Evolutionary conservation across 257 asterid genomes (phyloP).

Genomic region (Ballota nigra): DNA sequence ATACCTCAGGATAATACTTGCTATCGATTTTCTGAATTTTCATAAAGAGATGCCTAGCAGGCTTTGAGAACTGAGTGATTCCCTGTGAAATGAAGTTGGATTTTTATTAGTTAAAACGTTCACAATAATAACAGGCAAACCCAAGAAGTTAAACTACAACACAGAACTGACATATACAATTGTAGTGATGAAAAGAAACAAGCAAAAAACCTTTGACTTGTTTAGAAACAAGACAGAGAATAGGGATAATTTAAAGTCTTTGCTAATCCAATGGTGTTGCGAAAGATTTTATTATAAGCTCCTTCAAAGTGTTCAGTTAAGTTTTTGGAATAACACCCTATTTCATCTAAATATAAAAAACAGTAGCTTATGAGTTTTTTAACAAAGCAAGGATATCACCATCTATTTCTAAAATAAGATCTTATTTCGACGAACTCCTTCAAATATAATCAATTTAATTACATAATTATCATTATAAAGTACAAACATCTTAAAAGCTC

Average conservation of each 20-base stretch:
- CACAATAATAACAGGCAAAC: no score
- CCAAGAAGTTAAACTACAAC: no score
- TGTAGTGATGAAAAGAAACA: neutral
- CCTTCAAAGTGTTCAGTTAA: no score
- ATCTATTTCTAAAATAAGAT: neutral
- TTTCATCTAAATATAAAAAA: neutral
- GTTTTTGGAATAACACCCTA: no score
- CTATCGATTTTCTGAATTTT: conserved; percentile 77
- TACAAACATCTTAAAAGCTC: neutral
- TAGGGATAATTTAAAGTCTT: neutral
- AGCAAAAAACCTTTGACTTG: neutral
- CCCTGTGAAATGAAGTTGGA: conserved; percentile 44
- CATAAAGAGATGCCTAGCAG: conserved; percentile 65
- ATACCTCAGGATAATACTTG: conserved; percentile 78
- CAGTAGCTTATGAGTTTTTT: neutral
- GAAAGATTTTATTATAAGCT: neutral
- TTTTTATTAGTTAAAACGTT: neutral
- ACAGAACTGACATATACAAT: neutral
- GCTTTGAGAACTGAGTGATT: conserved; percentile 60
- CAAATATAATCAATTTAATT: neutral
- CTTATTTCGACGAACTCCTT: neutral
- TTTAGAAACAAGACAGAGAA: neutral
- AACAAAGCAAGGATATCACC: neutral
- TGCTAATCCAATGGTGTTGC: neutral
- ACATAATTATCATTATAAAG: neutral